These are phyloP conservation scores for Vitis amurensis DNA, from an alignment of 164 flowering plant species.

Conservation along the genomic window DNA sequence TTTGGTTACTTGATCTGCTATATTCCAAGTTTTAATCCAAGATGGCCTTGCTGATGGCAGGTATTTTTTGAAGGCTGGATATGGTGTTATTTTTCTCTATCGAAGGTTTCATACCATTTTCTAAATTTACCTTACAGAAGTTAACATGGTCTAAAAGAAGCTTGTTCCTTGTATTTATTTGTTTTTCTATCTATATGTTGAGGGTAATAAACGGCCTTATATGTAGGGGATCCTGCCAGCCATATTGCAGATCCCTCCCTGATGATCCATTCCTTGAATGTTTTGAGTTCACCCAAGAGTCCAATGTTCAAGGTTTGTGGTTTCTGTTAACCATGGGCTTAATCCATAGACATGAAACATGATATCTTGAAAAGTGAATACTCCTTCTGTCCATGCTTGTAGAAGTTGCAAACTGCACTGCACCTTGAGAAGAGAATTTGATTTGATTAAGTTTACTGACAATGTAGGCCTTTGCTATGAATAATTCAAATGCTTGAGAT, in stretches of 20 bases:
- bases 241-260: slow-evolving; percentile 81
- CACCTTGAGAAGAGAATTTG: not conserved
- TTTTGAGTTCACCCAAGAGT: slow-evolving; percentile 54
- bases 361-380: not conserved
- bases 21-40: not conserved
- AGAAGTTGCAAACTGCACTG: not conserved
- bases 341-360: not conserved
- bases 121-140: not conserved
- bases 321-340: not conserved
- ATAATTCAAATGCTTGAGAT: not conserved
- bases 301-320: slow-evolving; percentile 52
- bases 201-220: slow-evolving; percentile 5
- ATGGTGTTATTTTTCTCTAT: slow-evolving; percentile 83
- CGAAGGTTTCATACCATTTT: slow-evolving; percentile 51
- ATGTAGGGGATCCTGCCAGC: slow-evolving; percentile 83
- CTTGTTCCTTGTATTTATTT: not conserved
- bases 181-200: not conserved
- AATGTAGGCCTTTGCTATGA: not conserved
- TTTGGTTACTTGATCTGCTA: not conserved
- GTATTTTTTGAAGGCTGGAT: slow-evolving; percentile 88
- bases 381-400: not conserved
- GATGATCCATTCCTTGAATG: slow-evolving; percentile 84
- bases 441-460: not conserved
- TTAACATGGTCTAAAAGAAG: not conserved
- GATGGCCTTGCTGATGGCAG: slow-evolving; percentile 32